Percentiles rank a stretch among this genome's conserved stretches.
These are phyloP conservation scores for Poronia punctata DNA, from an alignment of 495 filamentous ascomycete genomes.

Conservation along the genomic window DNA sequence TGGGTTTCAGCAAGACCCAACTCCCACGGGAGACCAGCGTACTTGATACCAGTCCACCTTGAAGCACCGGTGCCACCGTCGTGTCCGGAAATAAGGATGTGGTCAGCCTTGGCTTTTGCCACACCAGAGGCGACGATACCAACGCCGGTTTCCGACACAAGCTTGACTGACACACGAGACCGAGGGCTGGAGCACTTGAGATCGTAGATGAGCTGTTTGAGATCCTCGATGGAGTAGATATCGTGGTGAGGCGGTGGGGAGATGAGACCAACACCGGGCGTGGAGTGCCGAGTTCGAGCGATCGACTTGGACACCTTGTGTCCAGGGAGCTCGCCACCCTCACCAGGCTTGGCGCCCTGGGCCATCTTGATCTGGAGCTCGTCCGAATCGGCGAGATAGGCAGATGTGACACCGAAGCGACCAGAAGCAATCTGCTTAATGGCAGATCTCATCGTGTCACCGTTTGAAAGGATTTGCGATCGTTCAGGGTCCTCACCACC, in stretches of 20 bases:
- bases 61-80: conserved; percentile 98
- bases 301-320: conserved; percentile 98
- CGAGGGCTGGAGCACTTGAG: conserved; percentile 96
- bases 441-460: conserved; percentile 95
- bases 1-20: conserved; percentile 97
- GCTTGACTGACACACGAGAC: conserved; percentile 93
- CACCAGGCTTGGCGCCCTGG: conserved; percentile 96
- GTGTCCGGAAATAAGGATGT: conserved; percentile 96
- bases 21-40: conserved; percentile 97
- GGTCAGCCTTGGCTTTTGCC: conserved; percentile 96
- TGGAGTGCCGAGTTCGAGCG: conserved; percentile 95
- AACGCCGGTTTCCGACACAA: conserved; percentile 96
- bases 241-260: conserved; percentile 99
- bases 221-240: conserved; percentile 98
- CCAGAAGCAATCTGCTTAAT: conserved; percentile 99
- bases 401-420: conserved; percentile 94
- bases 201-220: conserved; percentile 99
- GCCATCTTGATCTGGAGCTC: conserved; percentile 99
- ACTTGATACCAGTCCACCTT: conserved; percentile 99
- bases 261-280: conserved; percentile 94
- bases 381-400: conserved; percentile 97
- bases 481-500: conserved; percentile 96
- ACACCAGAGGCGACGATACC: conserved; percentile 98
- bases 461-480: conserved; percentile 78
- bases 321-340: conserved; percentile 95